Conservation (phyloP, 1,284 basidiomycete species). For the Porodaedalea pini region DNA sequence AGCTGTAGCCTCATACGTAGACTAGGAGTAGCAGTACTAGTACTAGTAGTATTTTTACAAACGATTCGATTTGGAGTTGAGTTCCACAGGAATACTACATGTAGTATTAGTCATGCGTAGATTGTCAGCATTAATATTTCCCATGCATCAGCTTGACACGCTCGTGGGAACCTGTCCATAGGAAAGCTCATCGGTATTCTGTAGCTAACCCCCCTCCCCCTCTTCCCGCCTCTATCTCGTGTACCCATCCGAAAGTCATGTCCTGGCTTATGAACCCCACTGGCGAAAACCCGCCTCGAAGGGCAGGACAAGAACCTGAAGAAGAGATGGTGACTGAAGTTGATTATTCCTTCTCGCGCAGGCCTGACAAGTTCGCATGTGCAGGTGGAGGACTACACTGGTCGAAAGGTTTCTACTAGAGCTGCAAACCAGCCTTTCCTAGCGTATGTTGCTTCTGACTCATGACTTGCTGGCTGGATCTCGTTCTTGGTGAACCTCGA, state of each 20-base stretch:
- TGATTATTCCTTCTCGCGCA: neutral
- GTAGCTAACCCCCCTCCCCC: neutral
- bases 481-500: conserved; percentile 14
- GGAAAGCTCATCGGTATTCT: neutral
- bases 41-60: too few relatives aligned
- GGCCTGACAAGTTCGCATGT: neutral
- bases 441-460: conserved; percentile 50
- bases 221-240: neutral
- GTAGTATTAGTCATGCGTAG: too few relatives aligned
- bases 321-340: conserved; percentile 13
- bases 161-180: too few relatives aligned
- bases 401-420: conserved; percentile 70
- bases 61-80: too few relatives aligned
- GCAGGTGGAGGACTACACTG: conserved; percentile 35
- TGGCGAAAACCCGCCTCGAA: conserved; percentile 37
- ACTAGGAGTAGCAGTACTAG: too few relatives aligned
- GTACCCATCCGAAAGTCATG: conserved; percentile 29
- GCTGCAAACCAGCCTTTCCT: conserved; percentile 78
- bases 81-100: too few relatives aligned
- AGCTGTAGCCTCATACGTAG: too few relatives aligned
- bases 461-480: neutral
- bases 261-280: conserved; percentile 54
- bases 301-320: conserved; percentile 28
- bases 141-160: too few relatives aligned
- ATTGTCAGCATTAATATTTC: too few relatives aligned